Conservation (phyloP, 352 stramenopile species). For the Pythium brachiatum region DNA sequence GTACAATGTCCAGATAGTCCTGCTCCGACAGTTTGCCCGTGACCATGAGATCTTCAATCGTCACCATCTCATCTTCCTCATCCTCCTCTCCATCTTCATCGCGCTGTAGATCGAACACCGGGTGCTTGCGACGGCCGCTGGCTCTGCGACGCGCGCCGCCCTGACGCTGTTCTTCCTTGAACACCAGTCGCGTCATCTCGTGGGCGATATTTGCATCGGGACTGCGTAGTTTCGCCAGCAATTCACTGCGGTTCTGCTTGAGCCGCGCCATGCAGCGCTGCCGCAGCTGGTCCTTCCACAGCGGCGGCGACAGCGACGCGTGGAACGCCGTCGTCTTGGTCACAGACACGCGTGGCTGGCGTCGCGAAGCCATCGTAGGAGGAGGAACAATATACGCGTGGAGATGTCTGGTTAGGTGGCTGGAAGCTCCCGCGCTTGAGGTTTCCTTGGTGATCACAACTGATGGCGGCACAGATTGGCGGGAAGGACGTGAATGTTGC, state of each 20-base stretch:
- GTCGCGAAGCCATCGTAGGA: slow-evolving; percentile 9
- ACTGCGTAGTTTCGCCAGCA: slow-evolving; percentile 64
- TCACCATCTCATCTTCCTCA: slow-evolving; percentile 25
- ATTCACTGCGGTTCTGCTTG: slow-evolving; percentile 50
- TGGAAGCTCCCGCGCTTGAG: slow-evolving; percentile 1
- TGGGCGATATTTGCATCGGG: slow-evolving; percentile 55
- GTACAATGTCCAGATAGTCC: slow-evolving; percentile 76
- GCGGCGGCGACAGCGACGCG: slow-evolving; percentile 56
- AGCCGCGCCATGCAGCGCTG: slow-evolving; percentile 69
- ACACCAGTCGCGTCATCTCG: slow-evolving; percentile 63
- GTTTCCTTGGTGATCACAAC: neutral
- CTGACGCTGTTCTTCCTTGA: slow-evolving; percentile 32
- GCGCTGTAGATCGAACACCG: slow-evolving; percentile 36
- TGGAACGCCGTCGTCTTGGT: slow-evolving; percentile 26
- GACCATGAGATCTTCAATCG: slow-evolving; percentile 65
- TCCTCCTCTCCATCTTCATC: slow-evolving; percentile 3
- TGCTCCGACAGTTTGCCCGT: slow-evolving; percentile 53
- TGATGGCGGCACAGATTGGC: neutral
- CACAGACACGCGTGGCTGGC: slow-evolving; percentile 11
- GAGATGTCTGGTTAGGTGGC: too few species aligned
- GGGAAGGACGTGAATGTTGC: neutral
- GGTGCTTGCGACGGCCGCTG: slow-evolving; percentile 18
- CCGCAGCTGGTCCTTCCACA: slow-evolving; percentile 77
- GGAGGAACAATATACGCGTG: neutral
- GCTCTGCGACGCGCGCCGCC: neutral